Evolutionary conservation across 2,329 filamentous ascomycete genomes (phyloP).

Genomic region (Xylogone sp.): DNA sequence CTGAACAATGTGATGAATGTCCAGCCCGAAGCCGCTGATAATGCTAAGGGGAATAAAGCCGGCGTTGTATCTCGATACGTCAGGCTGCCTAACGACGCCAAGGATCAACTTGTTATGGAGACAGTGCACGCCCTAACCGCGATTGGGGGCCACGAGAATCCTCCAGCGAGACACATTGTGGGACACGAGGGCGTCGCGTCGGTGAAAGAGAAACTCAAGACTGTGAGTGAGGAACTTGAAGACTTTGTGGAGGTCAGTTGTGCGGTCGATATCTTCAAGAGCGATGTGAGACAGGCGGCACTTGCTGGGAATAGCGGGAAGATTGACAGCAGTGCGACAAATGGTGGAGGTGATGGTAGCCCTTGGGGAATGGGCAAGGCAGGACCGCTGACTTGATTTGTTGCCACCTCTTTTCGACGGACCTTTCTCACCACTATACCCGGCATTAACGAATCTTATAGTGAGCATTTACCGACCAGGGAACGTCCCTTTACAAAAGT

Average conservation of each 20-base stretch:
- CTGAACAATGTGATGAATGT: constrained; percentile 74
- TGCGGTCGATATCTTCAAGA: constrained; percentile 29
- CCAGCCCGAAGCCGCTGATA: constrained; percentile 56
- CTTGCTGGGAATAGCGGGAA: constrained; percentile 11
- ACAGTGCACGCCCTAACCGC: constrained; percentile 88
- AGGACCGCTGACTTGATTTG: no score
- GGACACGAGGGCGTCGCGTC: constrained; percentile 82
- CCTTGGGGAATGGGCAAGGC: no score
- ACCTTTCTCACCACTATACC: no score
- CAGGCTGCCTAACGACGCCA: constrained; percentile 61
- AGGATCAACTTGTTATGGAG: constrained; percentile 75
- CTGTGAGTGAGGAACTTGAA: constrained; percentile 91
- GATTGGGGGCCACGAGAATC: constrained; percentile 94
- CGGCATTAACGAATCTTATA: no score
- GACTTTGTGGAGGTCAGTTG: constrained; percentile 88
- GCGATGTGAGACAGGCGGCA: constrained; percentile 24
- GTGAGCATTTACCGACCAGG: no score
- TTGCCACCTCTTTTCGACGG: no score
- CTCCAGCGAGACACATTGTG: constrained; percentile 89
- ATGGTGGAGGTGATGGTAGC: no score
- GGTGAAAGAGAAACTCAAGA: constrained; percentile 95
- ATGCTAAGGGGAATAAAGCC: constrained; percentile 13
- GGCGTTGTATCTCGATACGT: constrained; percentile 67
- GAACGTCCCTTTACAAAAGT: no score
- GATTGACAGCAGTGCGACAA: neutral